Conservation (phyloP, 2,329 filamentous ascomycete species). For the Penicillium psychrosexuale region DNA sequence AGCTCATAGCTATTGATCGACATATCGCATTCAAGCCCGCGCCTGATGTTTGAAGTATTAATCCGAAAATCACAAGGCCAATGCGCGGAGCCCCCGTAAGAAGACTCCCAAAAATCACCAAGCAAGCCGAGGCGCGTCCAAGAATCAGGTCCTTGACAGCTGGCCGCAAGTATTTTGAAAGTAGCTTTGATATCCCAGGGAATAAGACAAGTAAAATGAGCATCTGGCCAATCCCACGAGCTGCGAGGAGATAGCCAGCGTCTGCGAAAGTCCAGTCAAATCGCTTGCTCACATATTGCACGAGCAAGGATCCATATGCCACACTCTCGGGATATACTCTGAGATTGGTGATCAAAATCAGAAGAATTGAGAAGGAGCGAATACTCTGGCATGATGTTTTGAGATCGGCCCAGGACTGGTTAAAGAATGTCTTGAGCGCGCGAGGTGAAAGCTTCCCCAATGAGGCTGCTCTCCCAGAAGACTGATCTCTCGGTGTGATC, state of each 20-base stretch:
- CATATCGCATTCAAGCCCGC: not conserved
- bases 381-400: not conserved
- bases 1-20: not conserved
- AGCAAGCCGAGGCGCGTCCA: not conserved
- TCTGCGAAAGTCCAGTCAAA: not conserved
- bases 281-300: not conserved
- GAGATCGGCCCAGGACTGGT: not conserved
- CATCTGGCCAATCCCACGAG: not conserved
- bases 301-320: not conserved
- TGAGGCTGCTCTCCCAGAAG: not conserved
- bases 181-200: not conserved
- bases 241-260: not conserved
- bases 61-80: not conserved
- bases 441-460: not conserved
- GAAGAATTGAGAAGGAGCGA: not conserved
- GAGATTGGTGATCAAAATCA: not conserved
- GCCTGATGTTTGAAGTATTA: not conserved
- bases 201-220: not conserved
- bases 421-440: not conserved
- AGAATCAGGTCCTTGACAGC: not conserved
- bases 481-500: not conserved
- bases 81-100: not conserved
- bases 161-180: not conserved
- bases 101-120: not conserved
- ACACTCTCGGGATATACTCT: not conserved